Conservation (phyloP, 345 rosid species). For the Salix exigua region DNA sequence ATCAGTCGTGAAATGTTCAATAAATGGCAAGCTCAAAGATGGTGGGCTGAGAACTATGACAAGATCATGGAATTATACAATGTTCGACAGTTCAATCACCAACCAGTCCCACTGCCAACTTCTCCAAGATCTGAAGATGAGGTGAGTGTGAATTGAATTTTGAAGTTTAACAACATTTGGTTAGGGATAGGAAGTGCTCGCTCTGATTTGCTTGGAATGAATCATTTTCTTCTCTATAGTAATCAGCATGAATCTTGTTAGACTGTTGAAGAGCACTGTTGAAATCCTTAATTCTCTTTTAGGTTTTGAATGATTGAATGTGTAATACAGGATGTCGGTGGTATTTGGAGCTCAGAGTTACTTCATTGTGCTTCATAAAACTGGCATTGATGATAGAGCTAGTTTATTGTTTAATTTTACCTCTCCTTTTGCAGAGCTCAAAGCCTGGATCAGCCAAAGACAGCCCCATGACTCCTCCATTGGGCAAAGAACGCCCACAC, state of each 20-base stretch:
- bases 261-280: not conserved
- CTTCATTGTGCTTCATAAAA: not conserved
- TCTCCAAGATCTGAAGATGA: conserved; percentile 71
- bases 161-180: not conserved
- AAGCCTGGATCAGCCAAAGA: conserved; percentile 58
- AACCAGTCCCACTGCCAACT: conserved; percentile 65
- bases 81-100: conserved; percentile 68
- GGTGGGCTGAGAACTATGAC: conserved; percentile 95
- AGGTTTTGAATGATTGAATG: not conserved
- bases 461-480: conserved; percentile 77
- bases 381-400: not conserved
- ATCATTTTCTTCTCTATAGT: not conserved
- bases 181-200: not conserved
- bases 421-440: conserved; percentile 39
- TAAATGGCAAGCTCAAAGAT: conserved; percentile 95
- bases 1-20: conserved; percentile 89
- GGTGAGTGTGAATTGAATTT: conserved; percentile 37
- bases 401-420: not conserved
- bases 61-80: conserved; percentile 93
- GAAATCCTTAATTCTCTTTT: not conserved
- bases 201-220: not conserved
- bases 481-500: conserved; percentile 56
- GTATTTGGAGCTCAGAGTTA: not conserved
- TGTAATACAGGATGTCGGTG: not conserved
- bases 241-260: not conserved